These are phyloP conservation scores for Porcisia hertigi DNA, from an alignment of 208 protist species.

Conservation along the genomic window DNA sequence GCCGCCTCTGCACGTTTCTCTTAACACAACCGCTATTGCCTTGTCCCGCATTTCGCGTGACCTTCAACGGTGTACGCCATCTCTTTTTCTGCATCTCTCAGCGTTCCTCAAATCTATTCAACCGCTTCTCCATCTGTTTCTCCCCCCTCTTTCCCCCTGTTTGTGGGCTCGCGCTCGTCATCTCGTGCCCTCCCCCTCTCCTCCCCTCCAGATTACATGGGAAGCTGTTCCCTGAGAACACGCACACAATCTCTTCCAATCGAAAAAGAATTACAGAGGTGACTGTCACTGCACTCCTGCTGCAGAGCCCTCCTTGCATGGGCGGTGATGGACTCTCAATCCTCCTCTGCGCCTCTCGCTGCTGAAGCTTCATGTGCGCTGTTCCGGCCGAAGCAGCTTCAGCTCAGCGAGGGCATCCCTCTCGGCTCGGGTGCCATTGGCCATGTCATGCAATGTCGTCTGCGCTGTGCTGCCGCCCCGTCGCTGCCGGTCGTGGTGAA, in stretches of 20 bases:
- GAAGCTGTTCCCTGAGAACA: background rate
- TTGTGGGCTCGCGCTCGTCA: too few species aligned
- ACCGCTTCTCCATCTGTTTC: background rate
- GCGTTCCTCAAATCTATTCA: background rate
- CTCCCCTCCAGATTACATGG: background rate
- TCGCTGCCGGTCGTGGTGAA: conserved; percentile 80
- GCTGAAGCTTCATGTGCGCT: conserved; percentile 29
- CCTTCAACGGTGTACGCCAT: too few species aligned
- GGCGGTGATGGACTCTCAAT: conserved; percentile 4
- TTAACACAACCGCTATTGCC: too few species aligned
- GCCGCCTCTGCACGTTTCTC: too few species aligned
- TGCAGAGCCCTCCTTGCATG: background rate
- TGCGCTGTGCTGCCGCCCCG: conserved; percentile 24
- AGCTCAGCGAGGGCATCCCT: conserved; percentile 50
- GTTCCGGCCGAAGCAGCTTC: conserved; percentile 64
- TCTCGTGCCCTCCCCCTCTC: background rate
- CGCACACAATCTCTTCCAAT: background rate
- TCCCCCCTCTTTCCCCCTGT: too few species aligned
- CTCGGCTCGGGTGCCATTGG: conserved; percentile 86
- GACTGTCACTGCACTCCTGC: background rate
- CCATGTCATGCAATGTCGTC: conserved; percentile 63
- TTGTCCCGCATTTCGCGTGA: too few species aligned
- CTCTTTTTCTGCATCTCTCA: background rate
- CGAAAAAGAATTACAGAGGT: background rate
- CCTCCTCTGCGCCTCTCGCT: background rate